These are phyloP conservation scores for Fragaria nilgerrensis DNA, from an alignment of 306 rosid genomes.

Conservation along the genomic window DNA sequence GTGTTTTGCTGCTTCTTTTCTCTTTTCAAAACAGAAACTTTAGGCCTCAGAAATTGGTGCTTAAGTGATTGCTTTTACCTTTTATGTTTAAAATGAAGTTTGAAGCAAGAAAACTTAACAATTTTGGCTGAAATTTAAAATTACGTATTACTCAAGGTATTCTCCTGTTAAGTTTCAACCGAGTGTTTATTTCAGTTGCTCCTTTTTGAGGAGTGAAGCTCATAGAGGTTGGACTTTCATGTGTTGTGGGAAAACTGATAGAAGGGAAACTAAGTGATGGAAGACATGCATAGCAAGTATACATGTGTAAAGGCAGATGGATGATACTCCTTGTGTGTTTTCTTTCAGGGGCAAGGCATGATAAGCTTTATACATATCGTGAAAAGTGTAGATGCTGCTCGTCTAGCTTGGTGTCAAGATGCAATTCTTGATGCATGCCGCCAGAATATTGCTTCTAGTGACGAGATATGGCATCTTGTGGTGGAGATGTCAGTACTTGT, in stretches of 20 bases:
- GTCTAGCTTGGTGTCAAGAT: slow-evolving; percentile 64
- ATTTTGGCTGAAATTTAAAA: not conserved
- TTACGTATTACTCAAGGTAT: not conserved
- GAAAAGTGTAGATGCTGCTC: slow-evolving; percentile 58
- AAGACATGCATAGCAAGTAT: not conserved
- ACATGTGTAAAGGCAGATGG: slow-evolving; percentile 1
- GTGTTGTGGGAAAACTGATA: not conserved
- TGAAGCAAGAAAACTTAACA: not conserved
- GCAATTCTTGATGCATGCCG: slow-evolving; percentile 97
- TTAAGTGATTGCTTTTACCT: not conserved
- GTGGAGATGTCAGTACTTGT: slow-evolving; percentile 74
- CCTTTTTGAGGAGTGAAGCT: not conserved
- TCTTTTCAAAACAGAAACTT: not conserved
- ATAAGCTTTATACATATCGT: slow-evolving; percentile 57
- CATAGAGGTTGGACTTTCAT: not conserved
- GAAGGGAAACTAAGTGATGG: not conserved
- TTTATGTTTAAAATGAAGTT: not conserved
- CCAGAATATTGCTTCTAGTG: slow-evolving; percentile 76
- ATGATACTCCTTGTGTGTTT: slow-evolving; percentile 8
- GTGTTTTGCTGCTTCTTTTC: not conserved
- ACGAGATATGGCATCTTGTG: slow-evolving; percentile 78
- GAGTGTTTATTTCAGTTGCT: not conserved
- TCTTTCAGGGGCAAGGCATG: slow-evolving; percentile 85
- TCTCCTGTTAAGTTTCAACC: not conserved
- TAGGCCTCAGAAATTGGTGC: not conserved